Base-by-base conservation (phyloP, 2,329 filamentous ascomycete species). In the Cordyceps farinosa region DNA sequence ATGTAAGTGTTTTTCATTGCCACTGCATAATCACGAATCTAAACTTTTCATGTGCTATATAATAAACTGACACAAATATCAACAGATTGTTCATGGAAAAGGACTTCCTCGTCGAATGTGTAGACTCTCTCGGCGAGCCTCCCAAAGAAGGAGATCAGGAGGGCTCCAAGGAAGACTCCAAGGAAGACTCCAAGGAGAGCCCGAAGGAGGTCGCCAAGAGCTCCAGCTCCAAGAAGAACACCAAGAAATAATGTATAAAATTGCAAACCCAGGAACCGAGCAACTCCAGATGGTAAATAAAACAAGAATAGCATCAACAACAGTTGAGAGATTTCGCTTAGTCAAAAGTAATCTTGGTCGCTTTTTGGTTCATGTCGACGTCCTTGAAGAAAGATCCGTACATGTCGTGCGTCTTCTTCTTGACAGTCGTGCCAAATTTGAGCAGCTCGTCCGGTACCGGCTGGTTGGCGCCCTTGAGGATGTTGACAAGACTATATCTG, bases 351-450 rank as follows among this genome's bases (percentile, higher is more conserved):
- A 97, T 96, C 82, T 97, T 97, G 63, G 90, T 95, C 34, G 91
- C 88, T 76, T 90, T 89, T 78, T 94, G 90, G 74, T 85, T 91
- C 75, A 88, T 88, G 70, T 91, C 90, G 9, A 91, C 87, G 70
- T 97, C 92, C 78, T 95, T 97, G 83, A 90, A 97, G 75, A 98
- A 98, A 38, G 92, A 92, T 63, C 95, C 95, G 73, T 98, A 99
- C 54, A 91, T 90, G 72, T 92, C 90, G 79, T 99, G 95, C 55
- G 88, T 86, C 92, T 98, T 98, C 87, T 96, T 97, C 87, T 98
- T 99, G 59, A 99, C 95, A 1, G 94, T 98, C 29, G 92, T 96
- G 71, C 95, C 95, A 70, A 97, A 99, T 79, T 96, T 97, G 75
- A 98, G 82, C 44, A 99, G 80, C 32, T 91, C 90, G 50, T 97